Percentiles rank a stretch among this genome's conserved stretches.
Evolutionary conservation across 495 filamentous ascomycete genomes (phyloP).

Genomic region (Lasiosphaeria ovina): DNA sequence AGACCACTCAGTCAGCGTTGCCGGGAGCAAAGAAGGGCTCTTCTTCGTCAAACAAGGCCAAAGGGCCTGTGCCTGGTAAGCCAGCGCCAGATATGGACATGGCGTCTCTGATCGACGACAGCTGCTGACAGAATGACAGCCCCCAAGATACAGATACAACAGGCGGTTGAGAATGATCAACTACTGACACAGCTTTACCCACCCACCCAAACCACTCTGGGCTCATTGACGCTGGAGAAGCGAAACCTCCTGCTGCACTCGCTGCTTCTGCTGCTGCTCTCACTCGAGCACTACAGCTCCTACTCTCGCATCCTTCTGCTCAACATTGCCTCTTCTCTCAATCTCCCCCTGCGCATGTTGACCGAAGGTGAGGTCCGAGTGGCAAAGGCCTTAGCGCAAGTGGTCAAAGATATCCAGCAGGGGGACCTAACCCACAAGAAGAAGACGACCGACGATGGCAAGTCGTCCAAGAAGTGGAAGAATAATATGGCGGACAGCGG

Average conservation of each 20-base stretch:
- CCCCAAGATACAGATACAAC: conserved; percentile 14
- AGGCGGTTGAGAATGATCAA: conserved; percentile 37
- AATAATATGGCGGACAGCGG: conserved; percentile 59
- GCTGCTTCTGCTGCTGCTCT: conserved; percentile 71
- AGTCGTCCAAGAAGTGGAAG: conserved; percentile 70
- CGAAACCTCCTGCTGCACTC: conserved; percentile 52
- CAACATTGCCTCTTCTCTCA: conserved; percentile 64
- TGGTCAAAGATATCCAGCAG: conserved; percentile 65
- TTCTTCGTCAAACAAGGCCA: conserved; percentile 15
- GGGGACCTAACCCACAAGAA: conserved; percentile 67
- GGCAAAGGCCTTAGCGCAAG: conserved; percentile 69
- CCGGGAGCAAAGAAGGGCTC: conserved; percentile 10
- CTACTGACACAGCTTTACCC: conserved; percentile 43
- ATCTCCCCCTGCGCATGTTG: conserved; percentile 61
- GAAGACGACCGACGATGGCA: conserved; percentile 66
- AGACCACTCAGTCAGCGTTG: conserved; percentile 11
- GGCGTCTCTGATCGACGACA: not conserved
- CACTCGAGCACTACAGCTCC: conserved; percentile 75
- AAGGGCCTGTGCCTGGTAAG: conserved; percentile 2
- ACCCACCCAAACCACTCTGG: conserved; percentile 43
- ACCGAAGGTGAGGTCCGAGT: conserved; percentile 72
- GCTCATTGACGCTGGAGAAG: conserved; percentile 42
- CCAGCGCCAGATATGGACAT: conserved; percentile 6
- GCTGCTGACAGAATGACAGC: conserved; percentile 25
- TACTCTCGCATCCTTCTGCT: conserved; percentile 74